A percentile compares a stretch with the other conserved stretches of the same genome.
phyloP scores from a whole-genome alignment of 2,329 filamentous ascomycete genomes.

The Dactylonectria macrodidyma region DNA sequence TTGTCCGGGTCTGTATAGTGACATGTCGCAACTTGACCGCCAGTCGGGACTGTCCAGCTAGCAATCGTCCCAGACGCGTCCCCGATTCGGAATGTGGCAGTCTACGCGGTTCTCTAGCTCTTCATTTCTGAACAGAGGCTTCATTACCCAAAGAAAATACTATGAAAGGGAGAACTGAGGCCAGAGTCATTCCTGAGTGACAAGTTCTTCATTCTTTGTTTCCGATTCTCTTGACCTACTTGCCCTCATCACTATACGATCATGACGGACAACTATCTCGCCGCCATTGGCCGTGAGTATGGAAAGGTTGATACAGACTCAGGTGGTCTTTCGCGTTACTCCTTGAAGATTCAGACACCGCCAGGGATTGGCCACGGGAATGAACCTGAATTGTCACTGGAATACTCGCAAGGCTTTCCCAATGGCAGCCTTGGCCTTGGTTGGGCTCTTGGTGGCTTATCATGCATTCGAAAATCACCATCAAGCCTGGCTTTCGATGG shows the following conservation, averaged over 20 bases:
- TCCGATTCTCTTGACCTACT: background rate
- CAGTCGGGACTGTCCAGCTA: no score
- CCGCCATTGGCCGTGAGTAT: background rate
- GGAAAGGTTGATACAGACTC: slow-evolving; percentile 11
- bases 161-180: background rate
- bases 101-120: background rate
- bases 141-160: background rate
- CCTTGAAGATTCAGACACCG: slow-evolving; percentile 6
- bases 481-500: background rate
- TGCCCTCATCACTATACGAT: background rate
- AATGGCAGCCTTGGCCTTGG: slow-evolving; percentile 5
- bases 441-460: slow-evolving; percentile 8
- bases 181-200: background rate
- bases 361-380: slow-evolving; percentile 7
- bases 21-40: no score
- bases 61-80: background rate
- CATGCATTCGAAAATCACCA: background rate
- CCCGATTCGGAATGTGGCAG: background rate
- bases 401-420: slow-evolving; percentile 14
- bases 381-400: slow-evolving; percentile 12
- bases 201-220: background rate
- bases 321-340: slow-evolving; percentile 8
- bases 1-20: background rate
- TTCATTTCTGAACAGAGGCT: background rate
- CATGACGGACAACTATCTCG: background rate